A percentile compares a stretch with the other conserved stretches of the same genome.
Conservation (phyloP, 371 early-diverging fungal genomes). For the Apophysomyces variabilis region DNA sequence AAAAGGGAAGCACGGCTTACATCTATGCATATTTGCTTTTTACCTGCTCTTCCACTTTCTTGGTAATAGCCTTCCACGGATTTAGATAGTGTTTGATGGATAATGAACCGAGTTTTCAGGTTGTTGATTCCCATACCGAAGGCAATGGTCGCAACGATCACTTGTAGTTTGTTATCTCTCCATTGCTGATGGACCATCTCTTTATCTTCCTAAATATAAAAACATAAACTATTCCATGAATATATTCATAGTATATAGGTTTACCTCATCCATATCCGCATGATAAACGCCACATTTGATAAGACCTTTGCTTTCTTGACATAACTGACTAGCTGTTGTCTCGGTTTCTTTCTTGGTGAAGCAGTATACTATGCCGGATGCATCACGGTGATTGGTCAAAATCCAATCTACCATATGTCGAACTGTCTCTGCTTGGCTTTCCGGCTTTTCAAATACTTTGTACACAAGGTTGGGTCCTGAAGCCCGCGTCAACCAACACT, state of each 20-base stretch:
- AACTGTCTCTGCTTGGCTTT: slow-evolving; percentile 56
- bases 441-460: slow-evolving; percentile 66
- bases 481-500: not conserved
- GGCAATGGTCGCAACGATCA: slow-evolving; percentile 99
- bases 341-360: slow-evolving; percentile 81
- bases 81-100: slow-evolving; percentile 86
- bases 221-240: not conserved
- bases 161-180: slow-evolving; percentile 67
- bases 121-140: slow-evolving; percentile 96
- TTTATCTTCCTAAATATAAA: slow-evolving; percentile 55
- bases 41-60: slow-evolving; percentile 92
- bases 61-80: slow-evolving; percentile 92
- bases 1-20: slow-evolving; percentile 3
- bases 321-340: slow-evolving; percentile 63
- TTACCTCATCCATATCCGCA: slow-evolving; percentile 76
- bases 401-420: slow-evolving; percentile 74
- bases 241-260: not conserved
- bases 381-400: slow-evolving; percentile 51
- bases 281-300: slow-evolving; percentile 78
- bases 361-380: slow-evolving; percentile 88
- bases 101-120: slow-evolving; percentile 85
- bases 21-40: not conserved
- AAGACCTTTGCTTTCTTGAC: slow-evolving; percentile 47
- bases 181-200: slow-evolving; percentile 75
- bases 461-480: slow-evolving; percentile 73